Conservation (phyloP, 352 stramenopile species). For the Phytophthora uliginosa region DNA sequence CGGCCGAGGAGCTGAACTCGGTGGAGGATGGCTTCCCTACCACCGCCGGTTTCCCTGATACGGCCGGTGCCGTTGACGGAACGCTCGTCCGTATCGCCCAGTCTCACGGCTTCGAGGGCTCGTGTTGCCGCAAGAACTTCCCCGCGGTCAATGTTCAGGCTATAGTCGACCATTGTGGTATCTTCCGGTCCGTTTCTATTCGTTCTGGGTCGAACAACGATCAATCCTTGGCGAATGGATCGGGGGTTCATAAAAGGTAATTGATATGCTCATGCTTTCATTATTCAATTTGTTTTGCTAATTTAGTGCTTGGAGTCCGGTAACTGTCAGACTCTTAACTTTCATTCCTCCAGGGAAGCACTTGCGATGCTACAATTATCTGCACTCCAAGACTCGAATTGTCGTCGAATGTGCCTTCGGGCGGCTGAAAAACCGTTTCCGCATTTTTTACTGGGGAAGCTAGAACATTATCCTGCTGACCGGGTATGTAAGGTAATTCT, state of each 20-base stretch:
- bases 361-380: conserved; percentile 14
- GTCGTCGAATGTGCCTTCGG: conserved; percentile 24
- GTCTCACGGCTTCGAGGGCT: too few relatives aligned
- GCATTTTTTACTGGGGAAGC: conserved; percentile 13
- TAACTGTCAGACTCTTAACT: neutral
- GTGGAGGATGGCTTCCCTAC: conserved; percentile 2
- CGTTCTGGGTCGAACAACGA: conserved; percentile 18
- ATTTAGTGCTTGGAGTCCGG: too few relatives aligned
- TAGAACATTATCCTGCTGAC: conserved; percentile 15
- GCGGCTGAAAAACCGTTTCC: conserved; percentile 24
- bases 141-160: neutral
- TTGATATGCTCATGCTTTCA: neutral
- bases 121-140: too few relatives aligned
- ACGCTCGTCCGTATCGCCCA: conserved; percentile 7
- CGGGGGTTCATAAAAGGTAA: conserved; percentile 26
- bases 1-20: too few relatives aligned
- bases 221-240: conserved; percentile 31
- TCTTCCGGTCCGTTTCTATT: neutral
- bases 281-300: neutral
- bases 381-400: conserved; percentile 17
- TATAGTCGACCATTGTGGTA: neutral
- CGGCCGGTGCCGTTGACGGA: conserved; percentile 19
- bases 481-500: conserved; percentile 7
- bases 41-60: conserved; percentile 19
- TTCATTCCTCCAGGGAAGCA: conserved; percentile 17